Conservation (phyloP, 2,329 filamentous ascomycete genomes). For the Phyllosticta capitalensis region DNA sequence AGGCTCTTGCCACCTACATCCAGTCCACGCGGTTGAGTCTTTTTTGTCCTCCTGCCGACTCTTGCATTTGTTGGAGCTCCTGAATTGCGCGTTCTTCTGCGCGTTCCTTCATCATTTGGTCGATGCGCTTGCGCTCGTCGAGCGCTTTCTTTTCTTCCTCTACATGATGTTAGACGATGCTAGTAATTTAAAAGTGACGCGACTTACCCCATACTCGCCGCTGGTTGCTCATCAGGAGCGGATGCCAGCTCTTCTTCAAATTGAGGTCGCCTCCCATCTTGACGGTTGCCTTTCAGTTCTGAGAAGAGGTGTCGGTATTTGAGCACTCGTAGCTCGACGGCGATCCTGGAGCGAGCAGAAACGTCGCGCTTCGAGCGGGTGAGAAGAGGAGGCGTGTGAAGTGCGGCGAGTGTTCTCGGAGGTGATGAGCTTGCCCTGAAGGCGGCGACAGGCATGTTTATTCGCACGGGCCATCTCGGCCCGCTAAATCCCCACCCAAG, state of each 20-base stretch:
- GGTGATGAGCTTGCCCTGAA: not conserved
- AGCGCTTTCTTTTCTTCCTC: conserved; percentile 86
- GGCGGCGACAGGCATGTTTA: not conserved
- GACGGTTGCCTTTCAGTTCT: conserved; percentile 19
- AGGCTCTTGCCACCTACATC: conserved; percentile 50
- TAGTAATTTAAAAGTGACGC: too few relatives aligned
- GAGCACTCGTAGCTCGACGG: not conserved
- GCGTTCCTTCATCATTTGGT: conserved; percentile 84
- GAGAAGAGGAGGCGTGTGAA: too few relatives aligned
- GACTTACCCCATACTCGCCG: conserved; percentile 60
- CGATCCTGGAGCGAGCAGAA: too few relatives aligned
- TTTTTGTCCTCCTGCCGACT: conserved; percentile 75
- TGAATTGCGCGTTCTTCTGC: conserved; percentile 89
- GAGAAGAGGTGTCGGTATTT: not conserved
- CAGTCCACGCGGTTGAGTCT: conserved; percentile 81
- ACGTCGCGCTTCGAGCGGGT: too few relatives aligned
- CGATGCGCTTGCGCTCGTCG: conserved; percentile 87
- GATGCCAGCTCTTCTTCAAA: conserved; percentile 87
- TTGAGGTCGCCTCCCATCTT: conserved; percentile 94
- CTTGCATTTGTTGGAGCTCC: conserved; percentile 81
- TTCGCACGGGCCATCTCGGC: not conserved
- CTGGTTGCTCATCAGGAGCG: conserved; percentile 82
- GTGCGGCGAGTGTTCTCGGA: not conserved
- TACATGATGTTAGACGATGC: not conserved
- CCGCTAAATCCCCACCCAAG: not conserved